Conservation (phyloP, 306 rosid genomes). For the Vigna mungo region DNA sequence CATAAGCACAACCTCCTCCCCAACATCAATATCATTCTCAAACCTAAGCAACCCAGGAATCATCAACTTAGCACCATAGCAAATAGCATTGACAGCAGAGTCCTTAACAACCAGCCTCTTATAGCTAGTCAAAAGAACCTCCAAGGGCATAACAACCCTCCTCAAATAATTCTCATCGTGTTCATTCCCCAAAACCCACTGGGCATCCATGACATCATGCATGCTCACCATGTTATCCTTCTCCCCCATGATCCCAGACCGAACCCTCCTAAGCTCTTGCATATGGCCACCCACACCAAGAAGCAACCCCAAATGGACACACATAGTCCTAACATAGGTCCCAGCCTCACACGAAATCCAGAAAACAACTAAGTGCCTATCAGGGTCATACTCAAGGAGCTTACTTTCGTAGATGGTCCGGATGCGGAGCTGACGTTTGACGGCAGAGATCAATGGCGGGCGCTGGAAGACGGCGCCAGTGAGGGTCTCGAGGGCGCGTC, state of each 20-base stretch:
- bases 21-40: constrained; percentile 81
- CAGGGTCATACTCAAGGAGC: constrained; percentile 79
- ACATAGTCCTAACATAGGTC: constrained; percentile 82
- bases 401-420: constrained; percentile 90
- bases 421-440: constrained; percentile 86
- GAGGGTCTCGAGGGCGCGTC: constrained; percentile 78
- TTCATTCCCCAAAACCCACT: constrained; percentile 75
- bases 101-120: constrained; percentile 89
- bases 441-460: constrained; percentile 85
- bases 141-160: constrained; percentile 84
- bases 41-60: constrained; percentile 83
- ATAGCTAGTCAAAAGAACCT: constrained; percentile 72
- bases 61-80: constrained; percentile 91
- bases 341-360: constrained; percentile 71
- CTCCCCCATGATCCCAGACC: constrained; percentile 87
- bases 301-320: constrained; percentile 86
- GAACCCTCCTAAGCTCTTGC: constrained; percentile 91
- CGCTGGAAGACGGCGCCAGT: constrained; percentile 90
- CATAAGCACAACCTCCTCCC: constrained; percentile 87
- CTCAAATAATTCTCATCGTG: constrained; percentile 80
- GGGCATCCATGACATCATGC: constrained; percentile 95
- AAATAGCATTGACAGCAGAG: constrained; percentile 86
- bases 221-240: constrained; percentile 87
- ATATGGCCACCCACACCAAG: constrained; percentile 89
- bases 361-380: constrained; percentile 72